A percentile compares a stretch with the other conserved stretches of the same genome.
Conservation (phyloP, 371 early-diverging fungal genomes). For the Rhizopus arrhizus region DNA sequence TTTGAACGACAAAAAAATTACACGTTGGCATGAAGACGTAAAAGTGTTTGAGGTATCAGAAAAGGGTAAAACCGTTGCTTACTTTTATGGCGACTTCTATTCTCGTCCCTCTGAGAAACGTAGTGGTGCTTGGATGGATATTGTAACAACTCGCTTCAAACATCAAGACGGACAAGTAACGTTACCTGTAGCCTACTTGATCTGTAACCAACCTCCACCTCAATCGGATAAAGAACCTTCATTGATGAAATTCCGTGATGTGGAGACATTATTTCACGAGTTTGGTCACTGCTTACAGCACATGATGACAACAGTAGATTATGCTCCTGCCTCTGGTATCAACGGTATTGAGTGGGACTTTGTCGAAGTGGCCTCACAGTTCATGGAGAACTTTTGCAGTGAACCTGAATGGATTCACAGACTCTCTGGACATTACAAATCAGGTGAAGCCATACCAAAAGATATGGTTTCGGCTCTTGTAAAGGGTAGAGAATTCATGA, state of each 20-base stretch:
- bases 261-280: constrained; percentile 70
- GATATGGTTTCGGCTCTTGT: constrained; percentile 63
- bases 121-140: constrained; percentile 79
- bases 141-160: constrained; percentile 64
- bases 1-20: constrained; percentile 39
- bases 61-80: constrained; percentile 54
- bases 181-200: constrained; percentile 66
- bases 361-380: constrained; percentile 69
- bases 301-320: constrained; percentile 68
- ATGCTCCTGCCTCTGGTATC: constrained; percentile 69
- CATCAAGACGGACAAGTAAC: constrained; percentile 45
- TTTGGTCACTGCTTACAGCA: constrained; percentile 75
- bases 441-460: constrained; percentile 60
- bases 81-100: constrained; percentile 73
- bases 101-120: constrained; percentile 67
- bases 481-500: constrained; percentile 55
- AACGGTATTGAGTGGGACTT: constrained; percentile 73
- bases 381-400: constrained; percentile 73
- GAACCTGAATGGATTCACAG: constrained; percentile 62
- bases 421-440: constrained; percentile 61
- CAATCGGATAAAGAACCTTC: constrained; percentile 52
- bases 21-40: constrained; percentile 68
- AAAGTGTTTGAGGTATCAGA: constrained; percentile 66
- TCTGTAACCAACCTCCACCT: constrained; percentile 70
- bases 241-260: constrained; percentile 67